Evolutionary conservation across 371 early-diverging fungal genomes (phyloP).

Genomic region (Rhizopus delemar): DNA sequence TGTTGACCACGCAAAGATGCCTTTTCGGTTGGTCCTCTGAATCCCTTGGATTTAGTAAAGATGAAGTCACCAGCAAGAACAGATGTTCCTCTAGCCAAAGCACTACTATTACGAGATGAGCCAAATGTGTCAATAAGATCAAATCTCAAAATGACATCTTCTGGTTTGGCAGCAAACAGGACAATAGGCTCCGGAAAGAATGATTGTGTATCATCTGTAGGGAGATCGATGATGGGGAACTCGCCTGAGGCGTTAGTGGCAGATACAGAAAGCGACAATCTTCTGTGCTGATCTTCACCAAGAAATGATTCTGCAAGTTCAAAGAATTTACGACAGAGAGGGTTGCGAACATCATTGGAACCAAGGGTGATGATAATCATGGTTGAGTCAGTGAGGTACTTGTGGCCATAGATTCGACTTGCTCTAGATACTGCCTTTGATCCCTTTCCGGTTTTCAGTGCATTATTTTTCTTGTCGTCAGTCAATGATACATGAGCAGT

Average conservation of each 20-base stretch:
- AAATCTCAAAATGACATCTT: conserved; percentile 62
- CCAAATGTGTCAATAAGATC: conserved; percentile 70
- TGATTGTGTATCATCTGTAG: conserved; percentile 34
- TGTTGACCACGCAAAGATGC: conserved; percentile 49
- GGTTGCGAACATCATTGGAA: conserved; percentile 63
- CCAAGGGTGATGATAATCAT: conserved; percentile 72
- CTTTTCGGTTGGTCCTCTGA: conserved; percentile 41
- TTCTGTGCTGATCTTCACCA: conserved; percentile 35
- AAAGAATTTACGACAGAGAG: conserved; percentile 33
- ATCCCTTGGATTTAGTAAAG: conserved; percentile 41
- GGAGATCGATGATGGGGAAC: conserved; percentile 64
- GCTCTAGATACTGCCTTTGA: conserved; percentile 33
- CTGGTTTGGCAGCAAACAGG: conserved; percentile 52
- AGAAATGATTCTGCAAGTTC: conserved; percentile 27
- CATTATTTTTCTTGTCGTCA: no score
- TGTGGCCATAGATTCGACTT: conserved; percentile 66
- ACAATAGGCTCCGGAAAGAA: conserved; percentile 63
- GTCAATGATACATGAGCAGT: conserved; percentile 1
- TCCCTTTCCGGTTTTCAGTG: conserved; percentile 1
- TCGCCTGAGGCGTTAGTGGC: conserved; percentile 65
- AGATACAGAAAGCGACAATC: conserved; percentile 62
- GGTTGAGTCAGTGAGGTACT: conserved; percentile 62
- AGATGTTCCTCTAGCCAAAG: conserved; percentile 65
- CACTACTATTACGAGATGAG: conserved; percentile 32
- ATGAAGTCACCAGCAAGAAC: conserved; percentile 54